phyloP scores from a whole-genome alignment of 192 early-diverging fungal genomes.

The Coemansia asiatica region DNA sequence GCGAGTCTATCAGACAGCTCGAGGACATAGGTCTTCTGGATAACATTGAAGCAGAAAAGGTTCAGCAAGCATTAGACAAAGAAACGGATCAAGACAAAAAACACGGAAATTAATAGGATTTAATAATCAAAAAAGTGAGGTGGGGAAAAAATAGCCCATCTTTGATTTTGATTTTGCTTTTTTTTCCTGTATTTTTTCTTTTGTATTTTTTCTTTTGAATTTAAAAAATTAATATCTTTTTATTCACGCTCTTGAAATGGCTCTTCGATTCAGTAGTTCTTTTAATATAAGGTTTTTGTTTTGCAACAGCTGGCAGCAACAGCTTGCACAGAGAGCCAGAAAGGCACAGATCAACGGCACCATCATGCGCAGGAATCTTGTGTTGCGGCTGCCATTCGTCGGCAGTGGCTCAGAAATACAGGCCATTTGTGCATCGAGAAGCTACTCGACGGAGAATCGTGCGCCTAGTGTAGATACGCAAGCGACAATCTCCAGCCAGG shows the following conservation, averaged over 20 bases:
- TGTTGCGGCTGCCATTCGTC: neutral
- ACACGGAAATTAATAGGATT: neutral
- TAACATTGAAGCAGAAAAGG: slow-evolving; percentile 34
- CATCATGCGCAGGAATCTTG: neutral
- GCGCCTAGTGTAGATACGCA: too few relatives aligned
- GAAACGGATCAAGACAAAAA: slow-evolving; percentile 12
- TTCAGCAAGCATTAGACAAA: slow-evolving; percentile 24
- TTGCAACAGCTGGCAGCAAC: neutral
- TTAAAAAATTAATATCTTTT: neutral
- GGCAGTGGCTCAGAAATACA: too few relatives aligned
- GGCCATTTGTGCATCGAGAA: too few relatives aligned
- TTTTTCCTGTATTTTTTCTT: neutral
- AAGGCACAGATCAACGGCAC: neutral
- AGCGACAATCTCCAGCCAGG: neutral
- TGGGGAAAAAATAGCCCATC: neutral
- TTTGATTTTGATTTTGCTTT: slow-evolving; percentile 2
- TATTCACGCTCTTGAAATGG: neutral
- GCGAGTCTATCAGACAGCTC: slow-evolving; percentile 66
- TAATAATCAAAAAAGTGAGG: neutral
- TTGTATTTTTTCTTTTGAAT: neutral
- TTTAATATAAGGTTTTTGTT: neutral
- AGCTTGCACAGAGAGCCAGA: neutral
- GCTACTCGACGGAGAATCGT: too few relatives aligned
- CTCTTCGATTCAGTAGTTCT: neutral
- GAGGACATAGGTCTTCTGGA: slow-evolving; percentile 41